phyloP scores from a whole-genome alignment of 2,329 filamentous ascomycete species.

The Trichophyton verrucosum region DNA sequence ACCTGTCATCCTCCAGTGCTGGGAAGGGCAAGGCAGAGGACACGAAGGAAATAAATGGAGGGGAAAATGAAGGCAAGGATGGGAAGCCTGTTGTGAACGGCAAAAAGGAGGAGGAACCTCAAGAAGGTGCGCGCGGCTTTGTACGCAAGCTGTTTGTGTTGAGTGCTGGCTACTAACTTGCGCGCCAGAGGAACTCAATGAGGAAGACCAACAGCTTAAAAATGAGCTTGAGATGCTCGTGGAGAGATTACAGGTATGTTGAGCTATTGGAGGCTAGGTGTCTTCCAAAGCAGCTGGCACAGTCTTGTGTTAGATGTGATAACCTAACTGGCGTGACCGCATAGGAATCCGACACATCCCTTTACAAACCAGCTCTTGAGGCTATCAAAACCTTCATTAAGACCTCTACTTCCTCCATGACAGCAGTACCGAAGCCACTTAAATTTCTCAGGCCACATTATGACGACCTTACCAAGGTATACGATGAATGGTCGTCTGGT shows the following conservation, averaged over 20 bases:
- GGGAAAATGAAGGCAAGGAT: conserved; percentile 48
- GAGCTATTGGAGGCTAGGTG: background rate
- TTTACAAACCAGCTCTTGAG: conserved; percentile 87
- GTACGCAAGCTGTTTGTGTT: conserved; percentile 15
- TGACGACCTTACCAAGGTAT: conserved; percentile 71
- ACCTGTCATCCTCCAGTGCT: conserved; percentile 79
- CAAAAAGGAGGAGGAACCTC: conserved; percentile 62
- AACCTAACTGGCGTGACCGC: background rate
- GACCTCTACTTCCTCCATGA: conserved; percentile 98
- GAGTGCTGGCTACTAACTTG: conserved; percentile 1
- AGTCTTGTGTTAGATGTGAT: background rate
- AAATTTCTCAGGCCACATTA: conserved; percentile 98
- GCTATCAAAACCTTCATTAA: conserved; percentile 98
- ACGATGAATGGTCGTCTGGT: conserved; percentile 76
- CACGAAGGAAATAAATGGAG: conserved; percentile 47
- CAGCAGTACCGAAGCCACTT: conserved; percentile 91
- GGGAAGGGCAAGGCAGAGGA: conserved; percentile 85
- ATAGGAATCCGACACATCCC: conserved; percentile 70
- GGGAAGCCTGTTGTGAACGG: conserved; percentile 59
- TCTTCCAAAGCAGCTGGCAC: background rate
- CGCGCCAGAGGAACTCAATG: conserved; percentile 70
- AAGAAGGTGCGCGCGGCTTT: conserved; percentile 43
- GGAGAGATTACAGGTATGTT: conserved; percentile 69
- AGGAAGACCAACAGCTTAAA: conserved; percentile 97
- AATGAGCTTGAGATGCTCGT: conserved; percentile 96